A percentile compares a stretch with the other conserved stretches of the same genome.
phyloP scores from a whole-genome alignment of 148 eudicot species.

The Euryodendron excelsum region DNA sequence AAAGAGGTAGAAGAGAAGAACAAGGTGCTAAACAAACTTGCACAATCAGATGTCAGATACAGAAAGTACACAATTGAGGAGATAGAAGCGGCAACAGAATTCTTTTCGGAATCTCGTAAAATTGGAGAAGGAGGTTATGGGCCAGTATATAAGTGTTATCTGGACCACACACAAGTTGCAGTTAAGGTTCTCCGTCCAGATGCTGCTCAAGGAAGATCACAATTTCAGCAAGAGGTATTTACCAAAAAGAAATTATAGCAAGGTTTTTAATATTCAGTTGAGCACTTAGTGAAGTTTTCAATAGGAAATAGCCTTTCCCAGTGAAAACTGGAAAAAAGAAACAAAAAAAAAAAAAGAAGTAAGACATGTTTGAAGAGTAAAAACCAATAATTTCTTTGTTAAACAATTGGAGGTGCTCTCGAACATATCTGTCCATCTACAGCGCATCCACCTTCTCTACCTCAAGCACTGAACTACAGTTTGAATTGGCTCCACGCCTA shows the following conservation, averaged over 20 bases:
- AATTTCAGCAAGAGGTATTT: constrained; percentile 84
- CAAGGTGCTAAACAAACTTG: constrained; percentile 22
- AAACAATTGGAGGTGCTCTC: too few relatives aligned
- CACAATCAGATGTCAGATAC: constrained; percentile 37
- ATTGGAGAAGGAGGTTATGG: constrained; percentile 99
- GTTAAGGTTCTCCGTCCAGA: constrained; percentile 94
- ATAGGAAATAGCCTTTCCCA: too few relatives aligned
- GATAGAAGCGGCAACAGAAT: constrained; percentile 73
- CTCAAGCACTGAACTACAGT: too few relatives aligned
- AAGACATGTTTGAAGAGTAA: too few relatives aligned
- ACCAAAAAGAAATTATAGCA: not conserved
- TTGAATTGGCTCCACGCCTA: too few relatives aligned
- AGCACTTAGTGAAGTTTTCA: not conserved
- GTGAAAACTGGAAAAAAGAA: too few relatives aligned
- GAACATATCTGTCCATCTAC: too few relatives aligned
- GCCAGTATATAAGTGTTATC: constrained; percentile 65
- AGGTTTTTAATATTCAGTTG: not conserved
- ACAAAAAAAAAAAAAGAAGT: too few relatives aligned
- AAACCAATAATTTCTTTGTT: too few relatives aligned
- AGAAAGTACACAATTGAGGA: constrained; percentile 81
- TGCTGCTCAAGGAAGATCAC: constrained; percentile 93
- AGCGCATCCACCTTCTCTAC: too few relatives aligned
- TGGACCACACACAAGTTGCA: constrained; percentile 80
- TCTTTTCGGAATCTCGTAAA: constrained; percentile 56
- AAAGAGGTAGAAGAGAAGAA: constrained; percentile 46